Evolutionary conservation across 108 stramenopile genomes (phyloP).

Genomic region (Cyclotella atomus): DNA sequence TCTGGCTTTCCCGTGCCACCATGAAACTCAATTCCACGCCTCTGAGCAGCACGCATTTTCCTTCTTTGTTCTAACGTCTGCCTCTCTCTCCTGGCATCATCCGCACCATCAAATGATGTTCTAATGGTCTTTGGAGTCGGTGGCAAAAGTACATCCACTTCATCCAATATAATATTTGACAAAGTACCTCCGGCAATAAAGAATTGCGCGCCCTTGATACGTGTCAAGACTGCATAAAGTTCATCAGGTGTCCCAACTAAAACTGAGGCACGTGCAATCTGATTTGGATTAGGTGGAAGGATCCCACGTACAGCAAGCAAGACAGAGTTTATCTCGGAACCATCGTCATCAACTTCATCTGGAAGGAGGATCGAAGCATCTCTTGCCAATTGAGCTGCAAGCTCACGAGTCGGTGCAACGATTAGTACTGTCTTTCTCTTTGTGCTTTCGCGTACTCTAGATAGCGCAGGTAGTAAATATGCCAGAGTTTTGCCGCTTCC

Average conservation of each 20-base stretch:
- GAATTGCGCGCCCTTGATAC: constrained; percentile 44
- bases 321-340: constrained; percentile 26
- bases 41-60: constrained; percentile 58
- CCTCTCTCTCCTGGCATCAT: constrained; percentile 34
- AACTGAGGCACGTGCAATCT: constrained; percentile 37
- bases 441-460: background rate
- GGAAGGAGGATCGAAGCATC: constrained; percentile 45
- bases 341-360: constrained; percentile 21
- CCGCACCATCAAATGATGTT: constrained; percentile 44
- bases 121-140: constrained; percentile 52
- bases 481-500: constrained; percentile 56
- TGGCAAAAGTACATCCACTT: constrained; percentile 63
- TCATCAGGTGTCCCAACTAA: constrained; percentile 59
- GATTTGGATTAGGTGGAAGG: constrained; percentile 39
- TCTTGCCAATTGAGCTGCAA: constrained; percentile 50
- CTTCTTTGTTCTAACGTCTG: constrained; percentile 53
- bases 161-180: constrained; percentile 52
- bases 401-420: constrained; percentile 52
- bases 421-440: constrained; percentile 37
- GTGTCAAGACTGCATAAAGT: constrained; percentile 48
- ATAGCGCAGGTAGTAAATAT: constrained; percentile 47
- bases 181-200: constrained; percentile 58
- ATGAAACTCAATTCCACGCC: constrained; percentile 51
- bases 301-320: constrained; percentile 56
- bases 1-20: constrained; percentile 6